phyloP scores from a whole-genome alignment of 108 stramenopile species.

The Cyclotella baltica region DNA sequence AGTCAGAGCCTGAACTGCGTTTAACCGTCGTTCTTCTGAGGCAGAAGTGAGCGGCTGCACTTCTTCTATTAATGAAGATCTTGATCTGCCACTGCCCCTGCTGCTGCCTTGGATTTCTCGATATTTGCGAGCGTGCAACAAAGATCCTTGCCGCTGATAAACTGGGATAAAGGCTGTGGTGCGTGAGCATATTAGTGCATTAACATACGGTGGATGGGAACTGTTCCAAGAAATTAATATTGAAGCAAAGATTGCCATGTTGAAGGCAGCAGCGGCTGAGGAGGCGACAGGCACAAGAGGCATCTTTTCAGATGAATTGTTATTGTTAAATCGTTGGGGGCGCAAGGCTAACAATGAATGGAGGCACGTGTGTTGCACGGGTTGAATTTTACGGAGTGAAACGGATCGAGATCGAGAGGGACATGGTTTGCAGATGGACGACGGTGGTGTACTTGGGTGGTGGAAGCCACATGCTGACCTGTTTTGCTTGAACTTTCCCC shows the following conservation, averaged over 20 bases:
- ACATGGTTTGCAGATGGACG: neutral
- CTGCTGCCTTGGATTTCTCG: neutral
- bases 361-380: neutral
- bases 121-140: constrained; percentile 7
- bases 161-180: neutral
- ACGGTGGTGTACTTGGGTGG: neutral
- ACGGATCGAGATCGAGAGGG: neutral
- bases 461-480: too few relatives aligned
- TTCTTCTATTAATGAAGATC: constrained; percentile 33
- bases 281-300: neutral
- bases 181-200: constrained; percentile 4
- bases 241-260: neutral
- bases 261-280: neutral
- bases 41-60: constrained; percentile 45
- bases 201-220: neutral
- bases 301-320: neutral
- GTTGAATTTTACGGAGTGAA: constrained; percentile 1
- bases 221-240: neutral
- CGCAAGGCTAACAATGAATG: neutral
- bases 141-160: neutral
- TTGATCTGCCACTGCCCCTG: constrained; percentile 1
- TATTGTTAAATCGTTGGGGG: neutral
- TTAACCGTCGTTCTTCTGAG: constrained; percentile 41
- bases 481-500: constrained; percentile 4
- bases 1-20: constrained; percentile 41